Evolutionary conservation across 2,329 filamentous ascomycete genomes (phyloP).

Genomic region (Rutstroemia sp.): DNA sequence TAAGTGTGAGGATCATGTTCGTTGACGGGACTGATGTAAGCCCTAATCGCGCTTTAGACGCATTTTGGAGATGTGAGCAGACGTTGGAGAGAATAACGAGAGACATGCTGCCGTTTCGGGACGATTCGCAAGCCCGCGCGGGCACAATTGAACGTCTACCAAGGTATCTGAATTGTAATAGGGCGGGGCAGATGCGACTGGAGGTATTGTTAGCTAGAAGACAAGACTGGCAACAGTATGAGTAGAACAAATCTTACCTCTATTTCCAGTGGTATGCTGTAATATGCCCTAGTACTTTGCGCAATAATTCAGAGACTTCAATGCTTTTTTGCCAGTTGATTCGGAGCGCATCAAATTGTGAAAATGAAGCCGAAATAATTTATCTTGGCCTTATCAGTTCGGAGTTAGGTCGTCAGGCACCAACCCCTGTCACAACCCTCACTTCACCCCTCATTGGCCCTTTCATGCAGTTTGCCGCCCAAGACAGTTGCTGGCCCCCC

Average conservation of each 20-base stretch:
- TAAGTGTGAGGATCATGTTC: constrained; percentile 56
- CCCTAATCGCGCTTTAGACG: constrained; percentile 59
- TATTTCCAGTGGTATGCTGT: not conserved
- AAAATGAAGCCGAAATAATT: constrained; percentile 2
- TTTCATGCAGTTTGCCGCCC: constrained; percentile 8
- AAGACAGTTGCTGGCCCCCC: not conserved
- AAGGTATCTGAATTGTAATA: not conserved
- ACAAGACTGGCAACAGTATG: not conserved
- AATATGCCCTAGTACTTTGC: not conserved
- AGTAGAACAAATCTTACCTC: too few relatives aligned
- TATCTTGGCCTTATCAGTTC: constrained; percentile 10
- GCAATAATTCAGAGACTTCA: not conserved
- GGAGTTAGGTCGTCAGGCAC: constrained; percentile 4
- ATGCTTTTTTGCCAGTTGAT: not conserved
- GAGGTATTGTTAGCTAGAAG: not conserved
- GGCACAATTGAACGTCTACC: constrained; percentile 15
- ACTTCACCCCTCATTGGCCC: constrained; percentile 1
- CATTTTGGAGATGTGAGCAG: constrained; percentile 69
- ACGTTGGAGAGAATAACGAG: constrained; percentile 63
- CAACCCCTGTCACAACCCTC: not conserved
- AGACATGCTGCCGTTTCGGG: constrained; percentile 44
- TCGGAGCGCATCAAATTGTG: not conserved
- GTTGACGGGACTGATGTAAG: constrained; percentile 62
- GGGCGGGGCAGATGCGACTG: not conserved
- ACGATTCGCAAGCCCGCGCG: constrained; percentile 17